Evolutionary conservation across 2,329 filamentous ascomycete species (phyloP), one percentile per base, ranked within the genome.

Genomic region (Rhinocladiella similis): DNA sequence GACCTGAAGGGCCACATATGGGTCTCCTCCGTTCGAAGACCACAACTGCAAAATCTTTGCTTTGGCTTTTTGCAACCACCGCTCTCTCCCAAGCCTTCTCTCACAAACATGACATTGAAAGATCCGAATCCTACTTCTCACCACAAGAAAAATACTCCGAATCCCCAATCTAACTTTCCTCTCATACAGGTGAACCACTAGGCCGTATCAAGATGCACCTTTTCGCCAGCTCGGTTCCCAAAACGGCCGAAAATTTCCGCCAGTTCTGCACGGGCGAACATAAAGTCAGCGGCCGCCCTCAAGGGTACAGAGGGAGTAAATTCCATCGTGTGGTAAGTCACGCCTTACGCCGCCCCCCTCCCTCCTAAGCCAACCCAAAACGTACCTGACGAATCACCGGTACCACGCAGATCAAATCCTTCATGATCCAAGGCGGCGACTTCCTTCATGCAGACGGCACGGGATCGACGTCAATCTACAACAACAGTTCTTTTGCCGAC

Each of bases 361-460:
- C n/a, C n/a, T n/a, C n/a, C n/a, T n/a, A n/a, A n/a, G n/a, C n/a
- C n/a, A n/a, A n/a, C n/a, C n/a, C n/a, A n/a, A n/a, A n/a, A n/a
- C n/a, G n/a, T n/a, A n/a, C n/a, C n/a, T n/a, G n/a, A n/a, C n/a
- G n/a, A n/a, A n/a, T n/a, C n/a, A 14, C 10, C 53, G 13, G n/a
- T 25, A 19, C 50, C 46, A 47, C 12, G 59, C 63, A 95, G 90
- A 96, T 97, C 72, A 90, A 89, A 75, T 89, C 90, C 68, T 97
- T 97, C 77, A 97, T 97, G 93, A 89, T 94, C 68, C 94, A 99
- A 73, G 93, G 93, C 45, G 94, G 94, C 52, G 94, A 99, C 73
- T 97, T 97, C 72, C 78, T 96, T 60, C 91, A 96, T 67, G 90
- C 91, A 50, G 90, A 97, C 72, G 94, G 94, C 50, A 95, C 90